Percentiles rank a stretch among this genome's conserved stretches.
Evolutionary conservation across 805 yeast genomes (phyloP).

Genomic region (Starmerella floris): DNA sequence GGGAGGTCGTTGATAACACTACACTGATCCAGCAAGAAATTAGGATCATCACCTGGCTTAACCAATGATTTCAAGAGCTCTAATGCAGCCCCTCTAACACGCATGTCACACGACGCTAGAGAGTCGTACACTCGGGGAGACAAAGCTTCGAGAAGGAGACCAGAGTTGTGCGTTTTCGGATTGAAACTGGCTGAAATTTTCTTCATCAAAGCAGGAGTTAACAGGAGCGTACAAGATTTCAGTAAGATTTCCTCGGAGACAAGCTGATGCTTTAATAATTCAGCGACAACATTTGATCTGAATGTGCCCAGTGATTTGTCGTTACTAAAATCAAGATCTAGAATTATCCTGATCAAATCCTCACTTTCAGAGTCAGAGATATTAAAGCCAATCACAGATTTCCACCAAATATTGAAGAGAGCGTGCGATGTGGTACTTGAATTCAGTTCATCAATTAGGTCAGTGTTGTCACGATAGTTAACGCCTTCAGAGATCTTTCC

Average conservation of each 20-base stretch:
- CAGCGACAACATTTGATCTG: conserved; percentile 5
- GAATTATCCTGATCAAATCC: background rate
- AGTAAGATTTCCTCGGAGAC: background rate
- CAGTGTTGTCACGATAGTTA: background rate
- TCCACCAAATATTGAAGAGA: background rate
- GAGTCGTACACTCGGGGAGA: background rate
- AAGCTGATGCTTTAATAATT: background rate
- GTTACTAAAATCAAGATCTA: background rate
- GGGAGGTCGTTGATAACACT: conserved; percentile 60
- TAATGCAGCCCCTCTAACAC: conserved; percentile 14
- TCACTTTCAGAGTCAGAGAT: background rate
- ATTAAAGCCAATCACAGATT: background rate
- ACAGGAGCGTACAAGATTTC: background rate
- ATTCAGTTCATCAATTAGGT: conserved; percentile 16
- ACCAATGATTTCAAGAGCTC: conserved; percentile 4
- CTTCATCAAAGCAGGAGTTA: background rate
- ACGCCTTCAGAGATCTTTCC: background rate
- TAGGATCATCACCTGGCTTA: background rate
- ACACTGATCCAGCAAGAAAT: conserved; percentile 34
- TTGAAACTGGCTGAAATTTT: background rate
- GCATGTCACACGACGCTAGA: conserved; percentile 15
- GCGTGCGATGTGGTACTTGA: background rate
- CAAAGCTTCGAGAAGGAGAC: background rate
- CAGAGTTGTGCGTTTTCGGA: background rate
- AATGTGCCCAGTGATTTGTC: conserved; percentile 1